Conservation (phyloP, 495 filamentous ascomycete species). For the Lepraria neglecta region DNA sequence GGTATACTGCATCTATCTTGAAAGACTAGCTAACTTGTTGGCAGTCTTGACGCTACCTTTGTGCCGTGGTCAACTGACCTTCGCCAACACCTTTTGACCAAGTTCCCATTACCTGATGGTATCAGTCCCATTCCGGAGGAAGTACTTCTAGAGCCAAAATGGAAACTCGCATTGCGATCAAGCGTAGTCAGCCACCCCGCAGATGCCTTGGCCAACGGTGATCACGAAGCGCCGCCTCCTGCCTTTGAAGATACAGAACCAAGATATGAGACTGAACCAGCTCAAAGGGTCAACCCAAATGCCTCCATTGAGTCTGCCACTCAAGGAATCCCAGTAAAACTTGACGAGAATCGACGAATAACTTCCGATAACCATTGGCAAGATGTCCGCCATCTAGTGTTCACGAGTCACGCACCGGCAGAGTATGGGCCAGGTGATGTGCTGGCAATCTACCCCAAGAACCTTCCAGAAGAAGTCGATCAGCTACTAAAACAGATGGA, state of each 20-base stretch:
- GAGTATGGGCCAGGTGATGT: conserved; percentile 65
- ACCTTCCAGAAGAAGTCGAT: conserved; percentile 70
- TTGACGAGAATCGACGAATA: conserved; percentile 57
- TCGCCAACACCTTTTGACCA: conserved; percentile 53
- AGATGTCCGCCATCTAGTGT: conserved; percentile 74
- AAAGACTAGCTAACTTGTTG: conserved; percentile 25
- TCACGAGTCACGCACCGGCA: conserved; percentile 44
- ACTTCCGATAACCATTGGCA: conserved; percentile 82
- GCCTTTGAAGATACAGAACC: not conserved
- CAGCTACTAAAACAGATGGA: conserved; percentile 65
- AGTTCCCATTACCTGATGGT: conserved; percentile 61
- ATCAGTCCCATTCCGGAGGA: conserved; percentile 67
- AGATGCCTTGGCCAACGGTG: not conserved
- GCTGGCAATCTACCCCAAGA: conserved; percentile 77
- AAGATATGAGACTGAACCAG: not conserved
- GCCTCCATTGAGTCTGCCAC: not conserved
- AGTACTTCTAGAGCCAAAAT: conserved; percentile 72
- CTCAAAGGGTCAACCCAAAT: not conserved
- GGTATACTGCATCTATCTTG: conserved; percentile 27
- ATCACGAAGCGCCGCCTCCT: not conserved
- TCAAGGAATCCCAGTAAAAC: conserved; percentile 24
- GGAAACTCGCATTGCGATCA: conserved; percentile 47
- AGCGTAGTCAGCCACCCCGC: not conserved
- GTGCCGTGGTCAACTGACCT: conserved; percentile 69
- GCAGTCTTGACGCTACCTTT: conserved; percentile 74